A percentile compares a stretch with the other conserved stretches of the same genome.
Evolutionary conservation across 768 basidiomycete species (phyloP).

Genomic region (Thelephora ganbajun): DNA sequence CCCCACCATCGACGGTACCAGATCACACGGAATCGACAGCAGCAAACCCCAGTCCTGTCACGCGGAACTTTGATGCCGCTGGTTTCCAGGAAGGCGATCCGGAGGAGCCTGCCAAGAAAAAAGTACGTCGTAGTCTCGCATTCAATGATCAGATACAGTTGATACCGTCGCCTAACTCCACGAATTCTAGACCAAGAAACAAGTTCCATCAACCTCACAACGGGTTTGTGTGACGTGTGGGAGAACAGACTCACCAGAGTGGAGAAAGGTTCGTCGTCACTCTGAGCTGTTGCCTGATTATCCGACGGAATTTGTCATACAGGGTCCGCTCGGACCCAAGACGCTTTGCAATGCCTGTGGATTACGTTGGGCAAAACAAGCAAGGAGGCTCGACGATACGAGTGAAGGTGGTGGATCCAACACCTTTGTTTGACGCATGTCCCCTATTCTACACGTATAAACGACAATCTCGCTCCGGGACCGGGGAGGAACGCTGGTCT

Average conservation of each 20-base stretch:
- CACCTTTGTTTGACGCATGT: no score
- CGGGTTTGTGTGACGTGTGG: constrained; percentile 90
- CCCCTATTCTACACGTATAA: no score
- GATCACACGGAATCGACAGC: no score
- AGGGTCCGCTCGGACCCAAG: constrained; percentile 92
- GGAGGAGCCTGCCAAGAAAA: neutral
- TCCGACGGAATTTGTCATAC: constrained; percentile 1
- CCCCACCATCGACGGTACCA: no score
- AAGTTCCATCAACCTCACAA: constrained; percentile 40
- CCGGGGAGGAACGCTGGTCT: no score
- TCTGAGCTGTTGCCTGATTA: neutral
- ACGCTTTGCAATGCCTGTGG: constrained; percentile 98
- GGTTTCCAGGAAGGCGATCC: constrained; percentile 5
- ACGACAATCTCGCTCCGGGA: no score
- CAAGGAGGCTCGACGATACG: constrained; percentile 23
- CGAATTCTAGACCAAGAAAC: no score
- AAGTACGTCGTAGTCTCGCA: neutral
- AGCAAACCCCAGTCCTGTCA: neutral
- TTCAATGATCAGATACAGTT: no score
- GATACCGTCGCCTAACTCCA: no score
- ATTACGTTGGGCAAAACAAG: constrained; percentile 79
- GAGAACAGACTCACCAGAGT: constrained; percentile 91
- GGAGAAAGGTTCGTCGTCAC: constrained; percentile 57
- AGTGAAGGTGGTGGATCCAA: constrained; percentile 5
- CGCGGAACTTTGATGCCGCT: neutral